Base-by-base conservation (phyloP, 192 early-diverging fungal genomes). In the Backusella luteola region DNA sequence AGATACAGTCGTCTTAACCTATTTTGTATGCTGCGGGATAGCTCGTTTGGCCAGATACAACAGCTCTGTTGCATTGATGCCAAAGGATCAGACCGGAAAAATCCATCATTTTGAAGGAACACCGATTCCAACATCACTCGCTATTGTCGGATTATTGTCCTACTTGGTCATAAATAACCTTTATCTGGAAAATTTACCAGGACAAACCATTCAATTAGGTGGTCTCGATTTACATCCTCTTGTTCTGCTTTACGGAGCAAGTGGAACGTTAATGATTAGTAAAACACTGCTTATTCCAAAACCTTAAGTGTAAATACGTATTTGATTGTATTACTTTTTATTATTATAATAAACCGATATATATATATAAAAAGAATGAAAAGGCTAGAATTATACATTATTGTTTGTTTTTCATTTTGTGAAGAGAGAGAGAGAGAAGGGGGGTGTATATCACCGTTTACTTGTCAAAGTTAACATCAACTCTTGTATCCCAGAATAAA, bases 1-100 rank as follows among this genome's bases (percentile, higher is more conserved):
- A 17, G 95, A 96, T 79, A 83, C 90, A 23, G 81, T 91, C 1
- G 83, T 94, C 3, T 80, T 97, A 67, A 86, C 88, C 0, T 91
- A 93, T 80, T 97, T 97, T 91, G 91, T 97, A 29, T 90, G 88
- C 63, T 94, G 93, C 75, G 93, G 92, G 26, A 87, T 94, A 44
- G 89, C 95, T 34, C 89, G 95, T 32, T 80, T 96, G 56, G 95
- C 94, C 0, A 84, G 94, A 6, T 97, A 91, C 84, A 97, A 97
- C 75, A 91, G 93, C 15, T 94, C 94, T 0, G 89, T 95, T 4
- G 91, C 91, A 15, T 85, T 89, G 34, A 44, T 92, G 77, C 90
- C 92, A 12, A 92, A 90, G 34, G 94, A 94, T 68, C 42, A 68
- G 17, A 87, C 82, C 11, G 94, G 94, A 38, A 96, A 96, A 73